Percentiles rank a stretch among this genome's conserved stretches.
Evolutionary conservation across 2,329 filamentous ascomycete species (phyloP).

Genomic region (Zalaria sp.): DNA sequence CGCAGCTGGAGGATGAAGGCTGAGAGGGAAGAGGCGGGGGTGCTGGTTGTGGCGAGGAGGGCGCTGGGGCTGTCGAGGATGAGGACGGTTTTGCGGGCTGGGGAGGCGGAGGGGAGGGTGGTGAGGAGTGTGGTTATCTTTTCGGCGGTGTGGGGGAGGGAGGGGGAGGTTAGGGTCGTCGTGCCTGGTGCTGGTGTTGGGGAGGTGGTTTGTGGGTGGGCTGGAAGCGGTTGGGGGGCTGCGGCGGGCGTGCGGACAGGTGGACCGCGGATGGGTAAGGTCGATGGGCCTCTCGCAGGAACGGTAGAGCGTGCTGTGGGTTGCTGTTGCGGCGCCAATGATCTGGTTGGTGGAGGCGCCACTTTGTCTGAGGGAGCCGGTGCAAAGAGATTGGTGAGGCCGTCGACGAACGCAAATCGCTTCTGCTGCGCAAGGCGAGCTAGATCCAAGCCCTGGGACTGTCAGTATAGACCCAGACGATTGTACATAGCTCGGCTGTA

Average conservation of each 20-base stretch:
- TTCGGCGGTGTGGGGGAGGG: conserved; percentile 13
- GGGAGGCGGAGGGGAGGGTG: conserved; percentile 5
- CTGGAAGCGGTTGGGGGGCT: conserved; percentile 1
- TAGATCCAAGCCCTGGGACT: conserved; percentile 56
- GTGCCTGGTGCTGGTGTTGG: conserved; percentile 5
- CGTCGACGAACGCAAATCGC: conserved; percentile 62
- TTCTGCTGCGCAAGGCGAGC: conserved; percentile 42
- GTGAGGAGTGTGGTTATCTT: conserved; percentile 16
- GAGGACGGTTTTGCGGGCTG: conserved; percentile 20
- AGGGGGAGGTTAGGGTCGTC: conserved; percentile 13
- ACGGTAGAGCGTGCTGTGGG: background rate
- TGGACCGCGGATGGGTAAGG: background rate
- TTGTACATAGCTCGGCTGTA: too few species aligned
- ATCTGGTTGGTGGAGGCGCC: background rate
- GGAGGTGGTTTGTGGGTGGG: conserved; percentile 1
- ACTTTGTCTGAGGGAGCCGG: conserved; percentile 2
- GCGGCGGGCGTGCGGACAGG: background rate
- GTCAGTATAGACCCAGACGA: background rate
- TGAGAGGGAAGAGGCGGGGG: conserved; percentile 14
- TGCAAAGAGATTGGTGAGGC: conserved; percentile 46
- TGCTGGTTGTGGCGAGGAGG: conserved; percentile 22
- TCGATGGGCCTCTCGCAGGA: too few species aligned
- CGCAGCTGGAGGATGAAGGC: conserved; percentile 16
- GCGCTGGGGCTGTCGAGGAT: conserved; percentile 31
- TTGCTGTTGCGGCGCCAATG: background rate